Evolutionary conservation across 2,329 filamentous ascomycete genomes (phyloP), one percentile per base, ranked within the genome.

Genomic region (Aspergillus fijiensis): DNA sequence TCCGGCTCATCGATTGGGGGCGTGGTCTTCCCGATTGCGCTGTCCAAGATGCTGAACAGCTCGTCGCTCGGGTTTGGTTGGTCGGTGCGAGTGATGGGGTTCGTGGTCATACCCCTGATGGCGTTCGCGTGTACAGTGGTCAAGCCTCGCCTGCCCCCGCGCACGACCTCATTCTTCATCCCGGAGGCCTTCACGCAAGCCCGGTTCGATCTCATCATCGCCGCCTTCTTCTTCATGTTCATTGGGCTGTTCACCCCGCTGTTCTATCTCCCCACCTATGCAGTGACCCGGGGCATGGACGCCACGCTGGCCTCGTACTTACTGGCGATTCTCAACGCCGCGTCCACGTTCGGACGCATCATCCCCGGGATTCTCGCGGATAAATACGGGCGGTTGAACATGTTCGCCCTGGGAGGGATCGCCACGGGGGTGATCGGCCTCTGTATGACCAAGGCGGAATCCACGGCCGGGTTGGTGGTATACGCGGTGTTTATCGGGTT

Each of bases 61-160:
- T 70, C 77, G 0, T 64, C 62, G 0, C 63, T 87, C 16, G 74
- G 78, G 1, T 80, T 85, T 59, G 80, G 76, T 21, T 87, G 84
- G 84, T 75, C 82, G 0, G 77, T 85, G 0, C 75, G 84, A 2
- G 74, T 84, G 50, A 74, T 83, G 12, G 84, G 78, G 0, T 85
- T 87, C 58, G 66, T 83, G 57, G 79, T 83, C 59, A 58, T 83
- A 2, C 77, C 77, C 0, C 58, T 81, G 5, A 63, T 83, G 31
- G 45, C 69, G 5, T 77, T 84, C 57, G 72, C 80, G 0, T 70
- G 66, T 45, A 9, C 78, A 0, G 63, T 57, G 0, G 56, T 71
- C 7, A 63, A 51, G 1, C 31, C 58, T 9, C 64, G 67, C 2
- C 56, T 67, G 0, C 67, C 68, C 2, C 66, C 67, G 9, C 54